phyloP scores from a whole-genome alignment of 1,139 yeast genomes.

The Hyphopichia wangnamkhiaoensis region DNA sequence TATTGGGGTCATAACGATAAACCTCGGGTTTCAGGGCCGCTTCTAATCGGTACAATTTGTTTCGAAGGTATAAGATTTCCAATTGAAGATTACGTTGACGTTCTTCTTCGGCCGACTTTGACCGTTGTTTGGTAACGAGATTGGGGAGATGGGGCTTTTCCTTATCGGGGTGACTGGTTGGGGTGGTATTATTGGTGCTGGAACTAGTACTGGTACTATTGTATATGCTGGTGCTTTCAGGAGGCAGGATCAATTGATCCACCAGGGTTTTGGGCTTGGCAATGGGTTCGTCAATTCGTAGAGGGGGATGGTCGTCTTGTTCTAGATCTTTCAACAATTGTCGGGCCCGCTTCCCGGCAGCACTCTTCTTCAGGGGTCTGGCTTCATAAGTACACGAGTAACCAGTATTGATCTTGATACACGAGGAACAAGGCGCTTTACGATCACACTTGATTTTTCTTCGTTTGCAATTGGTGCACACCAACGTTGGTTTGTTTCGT shows the following conservation, averaged over 20 bases:
- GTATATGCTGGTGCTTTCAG: no score
- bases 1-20: background rate
- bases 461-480: slow-evolving; percentile 28
- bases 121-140: background rate
- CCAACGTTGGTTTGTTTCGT: slow-evolving; percentile 27
- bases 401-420: slow-evolving; percentile 22
- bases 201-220: no score
- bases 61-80: background rate
- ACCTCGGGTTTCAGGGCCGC: background rate
- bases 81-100: background rate
- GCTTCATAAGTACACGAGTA: slow-evolving; percentile 19
- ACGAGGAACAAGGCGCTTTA: slow-evolving; percentile 27
- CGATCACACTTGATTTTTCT: slow-evolving; percentile 34
- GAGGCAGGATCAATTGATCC: no score
- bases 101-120: background rate
- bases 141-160: no score
- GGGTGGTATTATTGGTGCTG: no score
- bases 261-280: no score
- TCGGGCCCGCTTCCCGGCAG: background rate
- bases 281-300: no score
- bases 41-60: background rate
- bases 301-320: no score
- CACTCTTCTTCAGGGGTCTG: slow-evolving; percentile 10
- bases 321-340: background rate
- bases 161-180: no score